phyloP scores from a whole-genome alignment of 129 eudicot genomes.

The Erigeron canadensis region DNA sequence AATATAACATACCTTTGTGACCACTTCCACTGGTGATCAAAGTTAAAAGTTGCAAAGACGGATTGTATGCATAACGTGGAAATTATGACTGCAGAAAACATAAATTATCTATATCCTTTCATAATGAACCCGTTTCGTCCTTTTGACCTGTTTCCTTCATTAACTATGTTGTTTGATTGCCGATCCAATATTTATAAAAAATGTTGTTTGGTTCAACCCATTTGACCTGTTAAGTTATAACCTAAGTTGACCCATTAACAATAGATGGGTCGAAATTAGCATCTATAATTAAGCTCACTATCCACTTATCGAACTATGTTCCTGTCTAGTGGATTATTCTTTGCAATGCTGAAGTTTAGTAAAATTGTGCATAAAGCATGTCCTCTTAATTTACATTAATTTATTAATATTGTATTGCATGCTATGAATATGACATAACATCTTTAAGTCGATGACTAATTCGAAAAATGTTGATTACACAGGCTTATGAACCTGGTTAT shows the following conservation, averaged over 20 bases:
- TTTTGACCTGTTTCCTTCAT: no score
- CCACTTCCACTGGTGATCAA: neutral
- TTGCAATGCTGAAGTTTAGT: no score
- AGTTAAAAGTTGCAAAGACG: neutral
- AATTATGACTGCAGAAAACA: neutral
- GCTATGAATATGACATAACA: neutral
- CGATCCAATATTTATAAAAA: no score
- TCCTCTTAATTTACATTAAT: neutral
- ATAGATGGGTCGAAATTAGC: no score
- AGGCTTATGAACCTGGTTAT: slow-evolving; percentile 75
- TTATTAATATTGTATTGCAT: neutral
- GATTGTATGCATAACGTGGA: neutral
- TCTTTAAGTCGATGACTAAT: neutral
- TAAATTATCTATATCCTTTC: no score
- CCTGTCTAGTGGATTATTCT: no score
- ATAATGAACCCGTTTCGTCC: no score
- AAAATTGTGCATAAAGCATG: neutral
- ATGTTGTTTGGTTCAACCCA: neutral
- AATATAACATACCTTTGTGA: neutral
- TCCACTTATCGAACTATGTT: no score
- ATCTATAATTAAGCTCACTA: no score
- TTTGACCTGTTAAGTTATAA: neutral
- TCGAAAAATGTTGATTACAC: slow-evolving; percentile 17
- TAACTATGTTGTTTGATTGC: neutral
- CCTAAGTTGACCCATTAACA: no score